Base-by-base conservation (phyloP, 106 monocot genomes). In the Dioscorea alata region DNA sequence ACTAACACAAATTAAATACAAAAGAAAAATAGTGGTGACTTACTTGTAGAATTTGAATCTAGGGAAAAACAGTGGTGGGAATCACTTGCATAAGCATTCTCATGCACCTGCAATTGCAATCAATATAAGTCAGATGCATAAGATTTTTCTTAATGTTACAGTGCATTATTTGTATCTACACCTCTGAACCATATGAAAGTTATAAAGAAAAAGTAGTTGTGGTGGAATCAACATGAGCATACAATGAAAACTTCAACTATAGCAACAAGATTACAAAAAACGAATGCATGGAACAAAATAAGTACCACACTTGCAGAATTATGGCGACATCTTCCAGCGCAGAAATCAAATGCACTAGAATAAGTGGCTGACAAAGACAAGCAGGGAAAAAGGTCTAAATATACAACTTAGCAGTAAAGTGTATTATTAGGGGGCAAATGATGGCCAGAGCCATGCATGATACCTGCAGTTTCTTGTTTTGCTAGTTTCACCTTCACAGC, bases 231-330 rank as follows among this genome's bases (percentile, higher is more conserved):
- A 42, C 42, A 42, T 42, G 10, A 42, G 42, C 10, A 42, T 8
- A 42, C 10, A 8, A 42, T 42, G 6, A 50, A 21, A 57, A 23
- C 3, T 49, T 9, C 23, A 8, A 25, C 50, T 18, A 61, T 61
- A 28, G 25, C 9, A 61, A 24, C 71, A 42, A 42, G 42, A 42
- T 42, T 5, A 8, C 42, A 42, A 42, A 1, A 42, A 42, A 42
- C 13, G 50, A 19, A 61, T 17, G 13, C 21, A 59, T 58, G 33
- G 54, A 65, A 53, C 28, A 62, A 67, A 69, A 18, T 73, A 60
- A 64, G 28, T 89, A 99, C 97, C 90, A 99, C 92, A 79, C 84
- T 99, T 6, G 89, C 87, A 78, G 92, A 93, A 79, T 87, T 99
- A 87, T 93, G 97, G 34, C 92, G 92, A 56, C 97, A 99, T 71